phyloP scores from a whole-genome alignment of 495 filamentous ascomycete species.

The Staphylotrichum tortipilum region DNA sequence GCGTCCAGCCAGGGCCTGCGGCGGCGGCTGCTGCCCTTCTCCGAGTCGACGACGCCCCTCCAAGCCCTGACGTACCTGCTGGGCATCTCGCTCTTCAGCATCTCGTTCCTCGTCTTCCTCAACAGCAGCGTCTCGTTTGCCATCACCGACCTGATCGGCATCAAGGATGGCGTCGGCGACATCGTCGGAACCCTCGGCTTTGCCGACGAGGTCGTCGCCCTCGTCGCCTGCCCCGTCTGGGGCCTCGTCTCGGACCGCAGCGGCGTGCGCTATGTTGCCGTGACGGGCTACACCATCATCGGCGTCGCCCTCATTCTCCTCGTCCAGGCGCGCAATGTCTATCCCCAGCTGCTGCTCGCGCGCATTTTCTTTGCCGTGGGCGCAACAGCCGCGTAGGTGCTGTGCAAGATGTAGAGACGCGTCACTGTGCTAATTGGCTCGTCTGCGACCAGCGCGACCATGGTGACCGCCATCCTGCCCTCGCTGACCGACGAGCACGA shows the following conservation, averaged over 20 bases:
- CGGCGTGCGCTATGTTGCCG: slow-evolving; percentile 74
- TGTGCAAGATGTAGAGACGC: background rate
- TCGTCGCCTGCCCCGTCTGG: slow-evolving; percentile 88
- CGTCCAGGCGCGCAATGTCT: slow-evolving; percentile 78
- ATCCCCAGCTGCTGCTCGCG: slow-evolving; percentile 80
- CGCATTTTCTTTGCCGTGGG: slow-evolving; percentile 83
- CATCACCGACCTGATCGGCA: slow-evolving; percentile 78
- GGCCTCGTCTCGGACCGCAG: slow-evolving; percentile 82
- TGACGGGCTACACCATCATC: slow-evolving; percentile 71
- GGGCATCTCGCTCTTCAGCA: slow-evolving; percentile 87
- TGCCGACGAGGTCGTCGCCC: slow-evolving; percentile 84
- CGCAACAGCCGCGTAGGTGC: slow-evolving; percentile 66
- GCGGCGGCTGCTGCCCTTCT: slow-evolving; percentile 49
- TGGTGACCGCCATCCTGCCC: slow-evolving; percentile 93
- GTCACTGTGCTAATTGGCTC: background rate
- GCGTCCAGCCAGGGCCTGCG: slow-evolving; percentile 25
- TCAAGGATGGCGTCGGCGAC: slow-evolving; percentile 69
- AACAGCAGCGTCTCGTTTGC: slow-evolving; percentile 92
- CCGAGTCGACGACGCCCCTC: slow-evolving; percentile 50
- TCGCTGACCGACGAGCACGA: slow-evolving; percentile 56
- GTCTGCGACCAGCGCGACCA: slow-evolving; percentile 53
- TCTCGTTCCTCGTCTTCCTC: slow-evolving; percentile 94
- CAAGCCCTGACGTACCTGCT: slow-evolving; percentile 82
- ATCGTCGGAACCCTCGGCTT: slow-evolving; percentile 92
- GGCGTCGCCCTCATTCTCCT: slow-evolving; percentile 67